Evolutionary conservation across 257 asterid species (phyloP), one percentile per base, ranked within the genome.

Genomic region (Parsonsia alboflavescens): DNA sequence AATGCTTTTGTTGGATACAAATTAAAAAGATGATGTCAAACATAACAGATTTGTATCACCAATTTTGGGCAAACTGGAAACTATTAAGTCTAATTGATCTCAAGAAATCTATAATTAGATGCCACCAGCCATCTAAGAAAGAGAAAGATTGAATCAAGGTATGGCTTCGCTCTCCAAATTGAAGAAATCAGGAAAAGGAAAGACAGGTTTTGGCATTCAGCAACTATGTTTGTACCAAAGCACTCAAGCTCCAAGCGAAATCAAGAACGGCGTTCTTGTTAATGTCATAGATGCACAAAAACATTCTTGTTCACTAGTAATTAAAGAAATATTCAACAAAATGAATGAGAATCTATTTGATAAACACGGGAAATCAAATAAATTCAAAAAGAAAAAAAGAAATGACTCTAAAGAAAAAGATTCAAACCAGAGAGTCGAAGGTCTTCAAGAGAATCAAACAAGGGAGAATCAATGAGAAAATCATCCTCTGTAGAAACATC

Each of bases 401-500:
- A 19, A 11, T 9, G 22, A 33, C 1, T 1, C 3, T 1, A 33
- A 33, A 19, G 11, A 11, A 10, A 12, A 7, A 4, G 28, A 76
- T 16, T 70, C 1, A 69, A 39, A 89, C 90, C 93, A 58, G 92
- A 75, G 69, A 86, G 81, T 9, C 85, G 78, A 62, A 79, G 75
- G 46, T 86, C 87, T 64, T 83, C 77, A 15, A 79, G 83, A 68
- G 86, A 82, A 74, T 76, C 82, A 57, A 70, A 82, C 19, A 75
- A 52, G 45, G 82, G 86, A 6, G 88, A 82, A 81, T 77, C 77
- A 65, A 80, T 85, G 22, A 89, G 92, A 72, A 83, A 88, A 75
- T 89, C 80, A 12, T 77, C 85, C 71, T 87, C 91, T 0, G 77
- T 79, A 2, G 82, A 75, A 10, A 89, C 79, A 70, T 90, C 95